Evolutionary conservation across 2,329 filamentous ascomycete species (phyloP).

Genomic region (Neofusicoccum umdonicola): DNA sequence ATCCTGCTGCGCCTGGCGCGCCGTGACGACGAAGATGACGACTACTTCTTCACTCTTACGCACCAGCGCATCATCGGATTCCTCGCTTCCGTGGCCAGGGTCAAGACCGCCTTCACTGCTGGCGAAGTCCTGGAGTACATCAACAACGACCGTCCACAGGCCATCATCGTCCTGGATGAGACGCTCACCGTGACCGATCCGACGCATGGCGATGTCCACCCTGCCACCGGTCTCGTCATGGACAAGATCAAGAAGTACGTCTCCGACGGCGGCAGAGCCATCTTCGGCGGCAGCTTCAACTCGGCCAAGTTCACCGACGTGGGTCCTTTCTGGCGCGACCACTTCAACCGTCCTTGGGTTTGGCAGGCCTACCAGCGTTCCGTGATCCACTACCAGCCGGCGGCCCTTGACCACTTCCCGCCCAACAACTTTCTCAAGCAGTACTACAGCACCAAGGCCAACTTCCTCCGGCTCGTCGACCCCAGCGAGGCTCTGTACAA

Average conservation of each 20-base stretch:
- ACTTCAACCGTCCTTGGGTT: background rate
- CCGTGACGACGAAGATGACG: background rate
- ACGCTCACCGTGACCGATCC: background rate
- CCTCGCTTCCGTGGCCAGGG: background rate
- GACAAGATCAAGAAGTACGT: background rate
- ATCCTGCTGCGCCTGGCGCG: background rate
- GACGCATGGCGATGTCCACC: background rate
- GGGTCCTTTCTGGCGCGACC: background rate
- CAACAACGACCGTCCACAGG: background rate
- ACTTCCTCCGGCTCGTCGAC: background rate
- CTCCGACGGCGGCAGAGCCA: background rate
- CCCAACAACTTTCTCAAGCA: background rate
- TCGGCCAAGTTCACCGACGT: background rate
- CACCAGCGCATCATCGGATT: background rate
- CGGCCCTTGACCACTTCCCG: background rate
- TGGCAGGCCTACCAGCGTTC: background rate
- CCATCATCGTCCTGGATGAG: background rate
- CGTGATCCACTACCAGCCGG: background rate
- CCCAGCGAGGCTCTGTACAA: background rate
- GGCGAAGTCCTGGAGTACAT: background rate
- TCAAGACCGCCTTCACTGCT: background rate
- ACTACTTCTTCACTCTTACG: background rate
- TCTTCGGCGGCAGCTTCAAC: background rate
- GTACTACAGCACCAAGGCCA: background rate
- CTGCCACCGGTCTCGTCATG: background rate